Base-by-base conservation (phyloP, 768 basidiomycete species). In the Pleurotus sapidus region DNA sequence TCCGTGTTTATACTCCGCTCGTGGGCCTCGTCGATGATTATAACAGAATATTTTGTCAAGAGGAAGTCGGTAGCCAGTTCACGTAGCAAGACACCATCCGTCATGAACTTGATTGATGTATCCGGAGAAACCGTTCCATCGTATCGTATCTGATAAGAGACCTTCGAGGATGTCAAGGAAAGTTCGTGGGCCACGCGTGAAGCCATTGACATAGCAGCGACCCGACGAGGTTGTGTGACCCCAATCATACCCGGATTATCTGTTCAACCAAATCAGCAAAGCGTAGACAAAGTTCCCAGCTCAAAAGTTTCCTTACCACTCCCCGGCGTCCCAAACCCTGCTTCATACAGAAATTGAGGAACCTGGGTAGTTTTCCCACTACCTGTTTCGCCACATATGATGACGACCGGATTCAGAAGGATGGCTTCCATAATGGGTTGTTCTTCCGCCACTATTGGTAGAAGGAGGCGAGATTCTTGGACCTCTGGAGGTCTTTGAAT, bases 81-180 rank as follows among this genome's bases (percentile, higher is more conserved):
- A 56, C 97, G 87, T 14, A 99, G 77, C 34, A 99, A 76, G 24
- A 99, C 94, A 75, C 97, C 97, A 65, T 99, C 97, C 5, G 97
- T 99, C 95, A 98, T 98, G 77, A 98, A 99, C 70, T 98, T 98
- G 77, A 99, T 95, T 6, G 87, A 87, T 1, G 97, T 99, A 18
- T 84, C 79, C 0, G 93, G 80, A 3, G 94, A 94, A 0, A 94
- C 88, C 0, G 94, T 98, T 1, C 93, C 90, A 63, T 98, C 96
- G 67, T 98, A 99, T 59, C 97, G 90, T 60, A 99, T 98, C 70
- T 98, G 95, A 70, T 98, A 95, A 0, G 97, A 96, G 5, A 98
- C 93, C 23, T 83, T 79, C 0, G 88, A 87, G 1, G 88, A 77
- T 0, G 91, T 81, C 12, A 98, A 75, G 4, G 91, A 89, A n/a